A percentile compares a stretch with the other conserved stretches of the same genome.
These are phyloP conservation scores for Dendrostoma leiphaemia DNA, from an alignment of 2,329 filamentous ascomycete genomes.

Conservation along the genomic window DNA sequence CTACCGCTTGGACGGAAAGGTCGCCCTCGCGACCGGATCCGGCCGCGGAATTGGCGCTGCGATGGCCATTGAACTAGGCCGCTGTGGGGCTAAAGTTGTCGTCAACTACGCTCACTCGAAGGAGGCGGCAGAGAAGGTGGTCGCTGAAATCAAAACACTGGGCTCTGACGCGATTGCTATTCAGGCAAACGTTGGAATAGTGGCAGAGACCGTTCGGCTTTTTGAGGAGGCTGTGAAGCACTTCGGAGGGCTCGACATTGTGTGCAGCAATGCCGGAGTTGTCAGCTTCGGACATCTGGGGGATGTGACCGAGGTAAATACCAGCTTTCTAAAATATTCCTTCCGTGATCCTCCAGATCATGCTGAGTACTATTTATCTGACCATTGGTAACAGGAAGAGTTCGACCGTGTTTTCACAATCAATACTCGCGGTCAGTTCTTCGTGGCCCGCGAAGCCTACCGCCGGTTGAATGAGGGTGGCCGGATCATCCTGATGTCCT, in stretches of 20 bases:
- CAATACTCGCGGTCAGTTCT: constrained; percentile 22
- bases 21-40: constrained; percentile 8
- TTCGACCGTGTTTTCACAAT: constrained; percentile 18
- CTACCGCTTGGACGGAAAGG: background rate
- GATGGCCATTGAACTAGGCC: constrained; percentile 5
- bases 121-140: constrained; percentile 5
- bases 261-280: constrained; percentile 28
- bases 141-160: constrained; percentile 1
- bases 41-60: constrained; percentile 10
- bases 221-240: constrained; percentile 23
- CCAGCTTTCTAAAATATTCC: too few relatives aligned
- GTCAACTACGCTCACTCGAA: constrained; percentile 7
- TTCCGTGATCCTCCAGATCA: too few relatives aligned
- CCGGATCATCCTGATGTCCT: constrained; percentile 17
- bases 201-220: constrained; percentile 22
- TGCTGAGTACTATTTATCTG: too few relatives aligned
- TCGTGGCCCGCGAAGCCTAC: constrained; percentile 16
- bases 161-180: constrained; percentile 18
- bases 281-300: constrained; percentile 19
- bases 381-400: too few relatives aligned
- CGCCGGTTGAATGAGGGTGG: constrained; percentile 21
- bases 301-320: constrained; percentile 11
- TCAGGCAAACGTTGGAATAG: constrained; percentile 25
- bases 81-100: background rate
- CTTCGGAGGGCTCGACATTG: constrained; percentile 25